Conservation (phyloP, 768 basidiomycete genomes). For the Lactifluus echinatus region DNA sequence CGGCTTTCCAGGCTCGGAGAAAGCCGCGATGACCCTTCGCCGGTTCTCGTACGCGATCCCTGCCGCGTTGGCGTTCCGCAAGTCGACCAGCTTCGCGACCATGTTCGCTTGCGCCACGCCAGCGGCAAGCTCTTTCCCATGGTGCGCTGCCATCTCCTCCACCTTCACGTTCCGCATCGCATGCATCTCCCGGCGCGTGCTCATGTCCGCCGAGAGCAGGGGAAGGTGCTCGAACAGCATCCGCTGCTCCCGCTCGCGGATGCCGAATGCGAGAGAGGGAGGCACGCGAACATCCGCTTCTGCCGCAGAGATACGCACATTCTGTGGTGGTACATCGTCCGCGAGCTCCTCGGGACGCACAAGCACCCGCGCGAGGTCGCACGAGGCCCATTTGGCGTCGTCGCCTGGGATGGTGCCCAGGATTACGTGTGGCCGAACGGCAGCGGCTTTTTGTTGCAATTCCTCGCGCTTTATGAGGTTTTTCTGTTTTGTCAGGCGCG, state of each 20-base stretch:
- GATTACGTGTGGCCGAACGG: constrained; percentile 53
- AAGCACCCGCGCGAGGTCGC: constrained; percentile 56
- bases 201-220: constrained; percentile 32
- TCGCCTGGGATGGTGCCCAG: constrained; percentile 63
- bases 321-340: not conserved
- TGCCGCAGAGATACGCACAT: constrained; percentile 18
- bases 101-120: constrained; percentile 41
- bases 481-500: constrained; percentile 33
- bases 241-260: constrained; percentile 48
- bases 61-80: constrained; percentile 81
- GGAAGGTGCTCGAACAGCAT: constrained; percentile 66
- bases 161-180: not conserved
- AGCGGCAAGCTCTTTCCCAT: constrained; percentile 25
- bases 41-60: constrained; percentile 88
- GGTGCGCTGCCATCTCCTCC: constrained; percentile 2
- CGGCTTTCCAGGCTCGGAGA: constrained; percentile 60
- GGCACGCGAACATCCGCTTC: constrained; percentile 40
- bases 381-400: constrained; percentile 56
- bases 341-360: constrained; percentile 20
- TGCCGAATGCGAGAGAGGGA: constrained; percentile 51
- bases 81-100: constrained; percentile 66
- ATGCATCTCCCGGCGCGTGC: not conserved
- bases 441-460: constrained; percentile 31
- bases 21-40: constrained; percentile 64
- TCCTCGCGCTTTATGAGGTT: constrained; percentile 41